Conservation (phyloP, 305 asterid genomes). For the Petunia hybrid region DNA sequence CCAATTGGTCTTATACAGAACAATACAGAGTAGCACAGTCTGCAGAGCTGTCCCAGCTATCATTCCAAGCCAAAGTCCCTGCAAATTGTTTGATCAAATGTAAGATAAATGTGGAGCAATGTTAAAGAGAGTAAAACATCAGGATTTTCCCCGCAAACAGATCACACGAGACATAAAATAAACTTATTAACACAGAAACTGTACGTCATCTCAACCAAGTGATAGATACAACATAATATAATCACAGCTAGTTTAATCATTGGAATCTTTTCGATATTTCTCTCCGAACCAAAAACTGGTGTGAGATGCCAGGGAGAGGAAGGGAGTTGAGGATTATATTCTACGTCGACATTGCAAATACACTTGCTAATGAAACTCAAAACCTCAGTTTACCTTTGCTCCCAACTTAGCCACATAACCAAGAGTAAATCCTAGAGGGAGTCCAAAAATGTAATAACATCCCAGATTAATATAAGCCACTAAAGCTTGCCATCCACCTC, state of each 20-base stretch:
- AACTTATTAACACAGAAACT: neutral
- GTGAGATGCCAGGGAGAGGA: neutral
- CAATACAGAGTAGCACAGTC: slow-evolving; percentile 60
- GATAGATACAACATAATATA: neutral
- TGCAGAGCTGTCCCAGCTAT: slow-evolving; percentile 70
- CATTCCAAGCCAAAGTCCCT: slow-evolving; percentile 94
- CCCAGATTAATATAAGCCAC: slow-evolving; percentile 78
- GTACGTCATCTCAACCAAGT: neutral
- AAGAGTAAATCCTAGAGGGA: slow-evolving; percentile 64
- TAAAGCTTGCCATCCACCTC: slow-evolving; percentile 81
- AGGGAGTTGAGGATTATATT: neutral
- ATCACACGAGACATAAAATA: slow-evolving; percentile 1
- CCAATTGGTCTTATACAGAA: slow-evolving; percentile 81
- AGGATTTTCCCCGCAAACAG: neutral
- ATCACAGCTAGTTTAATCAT: neutral
- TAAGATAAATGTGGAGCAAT: neutral
- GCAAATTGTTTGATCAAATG: slow-evolving; percentile 21
- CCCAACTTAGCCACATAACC: slow-evolving; percentile 64
- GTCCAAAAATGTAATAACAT: slow-evolving; percentile 64
- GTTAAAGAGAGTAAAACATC: neutral
- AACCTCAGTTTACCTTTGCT: slow-evolving; percentile 46
- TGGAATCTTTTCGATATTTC: neutral
- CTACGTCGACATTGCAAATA: neutral
- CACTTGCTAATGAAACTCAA: slow-evolving; percentile 12
- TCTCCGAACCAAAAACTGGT: neutral